Base-by-base conservation (phyloP, 768 basidiomycete species). In the Termitomyces sp. region DNA sequence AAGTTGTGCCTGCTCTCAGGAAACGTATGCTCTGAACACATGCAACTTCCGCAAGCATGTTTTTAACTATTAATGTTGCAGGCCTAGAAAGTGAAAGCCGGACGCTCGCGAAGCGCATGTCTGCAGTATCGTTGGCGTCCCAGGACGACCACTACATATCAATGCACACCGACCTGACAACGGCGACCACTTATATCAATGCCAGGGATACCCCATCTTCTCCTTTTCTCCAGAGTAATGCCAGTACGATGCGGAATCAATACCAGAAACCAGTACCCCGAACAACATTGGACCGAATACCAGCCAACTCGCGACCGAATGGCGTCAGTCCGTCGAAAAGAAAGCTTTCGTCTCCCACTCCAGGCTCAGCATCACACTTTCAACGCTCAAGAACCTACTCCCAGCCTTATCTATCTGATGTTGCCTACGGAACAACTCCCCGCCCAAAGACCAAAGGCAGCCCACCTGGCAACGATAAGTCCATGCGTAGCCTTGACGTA, bases 11-110 rank as follows among this genome's bases (percentile, higher is more conserved):
- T 55, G 79, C 87, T 41, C 76, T 92, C 37, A 81, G 90, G 63
- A 89, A 91, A 78, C 80, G 89, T 92, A 75, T 66, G 76, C 46
- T 57, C 41, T 29, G 32, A 31, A 31, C 22, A 47, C 47, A 60
- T 56, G 27, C 46, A 41, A 52, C 18, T 31, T 50, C 27, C 16
- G 53, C 36, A 18, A 43, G 54, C 56, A 54, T 56, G 32, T 53
- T 57, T 55, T 59, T 55, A 24, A 58, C 56, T 64, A 56, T 53
- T 36, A 7, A 39, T 16, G 18, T 36, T 59, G 39, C 41, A 94
- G 92, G 92, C 56, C 81, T 94, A 20, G 85, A 93, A 72, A 80
- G 75, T 59, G 92, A 94, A 74, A 91, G 90, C 65, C 80, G 85
- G 37, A 83, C 83, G n/a, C 77, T 94, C 53, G 76, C 90, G 32